A percentile compares a stretch with the other conserved stretches of the same genome.
phyloP scores from a whole-genome alignment of 2,329 filamentous ascomycete species.

The Coniella lustricola region DNA sequence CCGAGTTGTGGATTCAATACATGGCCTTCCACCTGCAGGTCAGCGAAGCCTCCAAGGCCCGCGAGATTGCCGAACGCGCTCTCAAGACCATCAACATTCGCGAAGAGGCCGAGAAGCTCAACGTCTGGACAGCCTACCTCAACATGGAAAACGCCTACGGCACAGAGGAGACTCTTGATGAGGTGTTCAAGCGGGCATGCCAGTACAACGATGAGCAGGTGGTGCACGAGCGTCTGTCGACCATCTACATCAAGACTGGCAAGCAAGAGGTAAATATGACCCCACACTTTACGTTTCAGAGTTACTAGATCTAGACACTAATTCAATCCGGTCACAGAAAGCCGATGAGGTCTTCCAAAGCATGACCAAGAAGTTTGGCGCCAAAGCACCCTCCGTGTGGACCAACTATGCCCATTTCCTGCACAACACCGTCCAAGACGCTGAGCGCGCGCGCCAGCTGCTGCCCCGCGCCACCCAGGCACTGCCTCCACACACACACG shows the following conservation, averaged over 20 bases:
- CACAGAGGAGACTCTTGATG: slow-evolving; percentile 72
- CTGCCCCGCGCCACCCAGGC: slow-evolving; percentile 80
- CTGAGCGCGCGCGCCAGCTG: slow-evolving; percentile 69
- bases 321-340: slow-evolving; percentile 48
- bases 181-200: slow-evolving; percentile 85
- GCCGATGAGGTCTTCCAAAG: slow-evolving; percentile 81
- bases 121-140: slow-evolving; percentile 89
- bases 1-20: slow-evolving; percentile 88
- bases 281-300: neutral
- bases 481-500: slow-evolving; percentile 58
- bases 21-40: slow-evolving; percentile 98
- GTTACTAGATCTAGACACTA: neutral
- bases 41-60: slow-evolving; percentile 79
- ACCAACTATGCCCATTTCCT: slow-evolving; percentile 93
- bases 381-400: slow-evolving; percentile 74
- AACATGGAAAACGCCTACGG: slow-evolving; percentile 92
- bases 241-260: slow-evolving; percentile 88
- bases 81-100: slow-evolving; percentile 85
- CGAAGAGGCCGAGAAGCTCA: slow-evolving; percentile 87
- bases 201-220: slow-evolving; percentile 90
- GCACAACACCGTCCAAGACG: slow-evolving; percentile 62
- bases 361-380: slow-evolving; percentile 84
- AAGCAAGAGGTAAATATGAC: slow-evolving; percentile 64
- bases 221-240: slow-evolving; percentile 81
- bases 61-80: slow-evolving; percentile 84